A percentile compares a stretch with the other conserved stretches of the same genome.
Evolutionary conservation across 768 basidiomycete species (phyloP).

Genomic region (Lenzites betulinus): DNA sequence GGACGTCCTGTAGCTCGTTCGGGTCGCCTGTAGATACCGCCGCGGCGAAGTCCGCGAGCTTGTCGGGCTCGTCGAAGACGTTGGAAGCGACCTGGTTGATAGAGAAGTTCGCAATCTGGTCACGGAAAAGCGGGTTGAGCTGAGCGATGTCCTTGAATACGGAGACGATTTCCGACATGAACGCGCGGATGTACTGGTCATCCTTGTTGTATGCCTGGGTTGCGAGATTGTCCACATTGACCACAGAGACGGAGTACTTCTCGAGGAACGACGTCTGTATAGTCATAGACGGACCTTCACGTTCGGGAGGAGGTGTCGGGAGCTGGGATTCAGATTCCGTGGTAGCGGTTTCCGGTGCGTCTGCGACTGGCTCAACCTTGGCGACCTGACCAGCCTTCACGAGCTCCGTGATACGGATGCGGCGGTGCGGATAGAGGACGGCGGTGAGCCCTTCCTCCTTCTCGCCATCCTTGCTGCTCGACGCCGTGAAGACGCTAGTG

Average conservation of each 20-base stretch:
- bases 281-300: slow-evolving; percentile 44
- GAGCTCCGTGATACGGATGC: slow-evolving; percentile 86
- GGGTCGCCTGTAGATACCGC: slow-evolving; percentile 95
- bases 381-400: slow-evolving; percentile 53
- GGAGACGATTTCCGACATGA: slow-evolving; percentile 94
- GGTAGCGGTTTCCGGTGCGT: slow-evolving; percentile 25
- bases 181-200: slow-evolving; percentile 92
- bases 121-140: slow-evolving; percentile 95
- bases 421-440: slow-evolving; percentile 89
- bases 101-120: slow-evolving; percentile 96
- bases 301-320: slow-evolving; percentile 35
- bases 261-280: slow-evolving; percentile 86
- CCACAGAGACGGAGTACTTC: slow-evolving; percentile 81
- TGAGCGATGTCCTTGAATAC: slow-evolving; percentile 99
- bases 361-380: slow-evolving; percentile 35
- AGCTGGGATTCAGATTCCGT: slow-evolving; percentile 48
- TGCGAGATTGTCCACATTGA: slow-evolving; percentile 80
- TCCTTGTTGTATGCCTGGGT: slow-evolving; percentile 88
- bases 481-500: slow-evolving; percentile 84
- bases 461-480: slow-evolving; percentile 60
- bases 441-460: slow-evolving; percentile 92
- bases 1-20: slow-evolving; percentile 87
- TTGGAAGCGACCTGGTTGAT: slow-evolving; percentile 91
- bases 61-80: slow-evolving; percentile 97
- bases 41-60: slow-evolving; percentile 95